Base-by-base conservation (phyloP, 345 rosid genomes). In the Rhizophora mangle region DNA sequence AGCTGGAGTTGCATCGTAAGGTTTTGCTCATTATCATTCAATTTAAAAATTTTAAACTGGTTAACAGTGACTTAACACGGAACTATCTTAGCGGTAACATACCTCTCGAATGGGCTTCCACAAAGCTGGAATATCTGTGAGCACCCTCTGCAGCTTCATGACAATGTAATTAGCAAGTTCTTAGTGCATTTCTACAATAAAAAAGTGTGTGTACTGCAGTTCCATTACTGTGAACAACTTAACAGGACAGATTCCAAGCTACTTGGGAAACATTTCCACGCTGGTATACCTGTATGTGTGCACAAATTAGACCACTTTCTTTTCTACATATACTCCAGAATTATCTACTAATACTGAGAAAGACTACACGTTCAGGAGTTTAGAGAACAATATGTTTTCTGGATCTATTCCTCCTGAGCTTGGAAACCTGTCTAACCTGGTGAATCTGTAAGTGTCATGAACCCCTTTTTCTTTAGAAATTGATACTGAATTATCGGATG, bases 81-180 rank as follows among this genome's bases (percentile, higher is more conserved):
- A 85, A 85, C 79, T 79, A 68, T 54, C 75, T 85, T 39, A 73
- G 58, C 36, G 85, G 89, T 52, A 60, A 76, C 57, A 77, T 85
- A 73, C 89, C 89, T 2, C 72, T n/a, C 18, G 80, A 83, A 72
- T 83, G 85, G 86, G 74, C 81, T 70, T 68, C 86, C 32, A 20
- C 68, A 64, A 73, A 69, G 51, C 67, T 81, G 80, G 64, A 72
- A 19, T 58, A 27, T 8, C 64, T 81, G 85, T 81, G 57, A 72
- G 74, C 37, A 9, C 10, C 11, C 5, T 43, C 15, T 3, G 18
- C 49, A 43, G 4, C 49, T 43, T 43, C 18, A 13, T 13, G 49
- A 13, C 49, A 43, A 39, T 39, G 46, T 43, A 43, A 3, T 43
- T 43, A 5, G 18, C 49, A 13, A 43, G 49, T 43, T 3, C 49